Base-by-base conservation (phyloP, 2,329 filamentous ascomycete species). In the Exophiala bonariae region DNA sequence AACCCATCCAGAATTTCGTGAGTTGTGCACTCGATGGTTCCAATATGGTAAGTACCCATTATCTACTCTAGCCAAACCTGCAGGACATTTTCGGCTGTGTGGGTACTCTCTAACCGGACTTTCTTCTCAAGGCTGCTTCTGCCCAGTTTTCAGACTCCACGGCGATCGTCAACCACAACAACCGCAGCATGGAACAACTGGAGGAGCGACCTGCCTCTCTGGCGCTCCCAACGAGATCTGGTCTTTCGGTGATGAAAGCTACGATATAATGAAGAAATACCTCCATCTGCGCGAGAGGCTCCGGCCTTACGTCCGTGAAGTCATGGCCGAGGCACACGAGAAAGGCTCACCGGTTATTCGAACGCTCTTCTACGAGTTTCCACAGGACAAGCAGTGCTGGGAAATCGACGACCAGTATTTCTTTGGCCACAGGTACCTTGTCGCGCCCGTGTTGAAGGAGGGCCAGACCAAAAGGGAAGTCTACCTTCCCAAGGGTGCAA, bases 1-100 rank as follows among this genome's bases (percentile, higher is more conserved):
- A 0, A 62, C 69, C 1, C 75, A 83, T 37, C 64, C 68, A 1
- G 68, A 58, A 0, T 86, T 86, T 63, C 71, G 80, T 6, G 83
- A 86, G 59, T 65, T 86, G 0, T 80, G 86, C 48, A 77, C 81
- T 1, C 68, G 83, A 2, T 86, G 83, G 83, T 86, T 86, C 62
- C 82, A 86, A 57, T 86, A 82, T 81, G 82, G 78, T 1, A 68
- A 81, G 0, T 86, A 83, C n/a, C 28, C n/a, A n/a, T n/a, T n/a
- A 31, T 20, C 7, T 38, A 4, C 2, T n/a, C n/a, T n/a, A n/a
- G n/a, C n/a, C n/a, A n/a, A n/a, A n/a, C n/a, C n/a, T n/a, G n/a
- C n/a, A 16, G 32, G 28, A 31, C 28, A 31, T 31, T 31, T 31
- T 8, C 28, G n/a, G n/a, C n/a, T n/a, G n/a, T n/a, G n/a, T n/a